Conservation (phyloP, 345 rosid species). For the Syzygium aqueum region DNA sequence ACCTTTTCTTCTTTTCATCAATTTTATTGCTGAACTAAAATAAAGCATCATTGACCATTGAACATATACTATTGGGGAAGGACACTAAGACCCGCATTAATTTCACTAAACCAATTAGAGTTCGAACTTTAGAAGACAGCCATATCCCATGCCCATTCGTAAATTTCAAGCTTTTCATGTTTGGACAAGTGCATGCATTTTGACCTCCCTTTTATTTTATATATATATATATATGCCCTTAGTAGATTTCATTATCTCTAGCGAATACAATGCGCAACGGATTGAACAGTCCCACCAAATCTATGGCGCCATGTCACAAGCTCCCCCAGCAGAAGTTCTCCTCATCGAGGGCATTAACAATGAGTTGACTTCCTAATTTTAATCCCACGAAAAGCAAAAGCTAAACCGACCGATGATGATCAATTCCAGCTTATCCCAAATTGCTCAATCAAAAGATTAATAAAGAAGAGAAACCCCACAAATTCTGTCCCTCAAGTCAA, state of each 20-base stretch:
- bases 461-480: not conserved
- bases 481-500: constrained; percentile 1
- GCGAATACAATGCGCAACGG: not conserved
- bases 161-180: not conserved
- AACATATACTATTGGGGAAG: not conserved
- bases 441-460: not conserved
- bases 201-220: not conserved
- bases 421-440: not conserved
- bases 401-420: not conserved
- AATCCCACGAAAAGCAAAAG: not conserved
- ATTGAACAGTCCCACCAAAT: not conserved
- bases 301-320: not conserved
- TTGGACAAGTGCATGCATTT: not conserved
- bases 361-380: constrained; percentile 10
- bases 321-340: not conserved
- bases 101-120: not conserved
- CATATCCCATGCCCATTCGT: not conserved
- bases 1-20: not conserved
- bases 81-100: not conserved
- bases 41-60: not conserved
- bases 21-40: not conserved
- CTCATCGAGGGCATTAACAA: not conserved
- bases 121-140: not conserved
- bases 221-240: too few relatives aligned
- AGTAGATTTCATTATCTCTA: not conserved